phyloP scores from a whole-genome alignment of 2,329 filamentous ascomycete species.

The Xylariaceae sp. region DNA sequence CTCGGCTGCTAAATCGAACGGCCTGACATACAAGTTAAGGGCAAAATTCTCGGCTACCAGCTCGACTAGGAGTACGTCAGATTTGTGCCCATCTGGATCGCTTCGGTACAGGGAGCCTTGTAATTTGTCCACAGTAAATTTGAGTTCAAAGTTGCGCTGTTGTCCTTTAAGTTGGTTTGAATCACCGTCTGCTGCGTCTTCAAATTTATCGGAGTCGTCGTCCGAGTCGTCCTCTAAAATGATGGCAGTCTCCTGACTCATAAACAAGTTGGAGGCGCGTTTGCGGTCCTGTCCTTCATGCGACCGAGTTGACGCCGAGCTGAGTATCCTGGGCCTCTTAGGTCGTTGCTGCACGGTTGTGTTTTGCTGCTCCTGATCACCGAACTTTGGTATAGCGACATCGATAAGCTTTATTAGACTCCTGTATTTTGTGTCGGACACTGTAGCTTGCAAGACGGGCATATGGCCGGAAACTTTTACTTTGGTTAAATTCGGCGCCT shows the following conservation, averaged over 20 bases:
- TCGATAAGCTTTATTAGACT: constrained; percentile 95
- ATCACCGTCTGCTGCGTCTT: constrained; percentile 67
- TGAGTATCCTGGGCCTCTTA: constrained; percentile 54
- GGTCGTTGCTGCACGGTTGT: constrained; percentile 32
- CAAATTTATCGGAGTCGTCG: constrained; percentile 67
- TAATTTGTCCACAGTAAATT: constrained; percentile 92
- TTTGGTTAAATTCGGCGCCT: constrained; percentile 90
- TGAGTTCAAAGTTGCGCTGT: constrained; percentile 93
- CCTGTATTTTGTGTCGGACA: constrained; percentile 97
- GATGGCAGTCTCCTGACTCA: constrained; percentile 74
- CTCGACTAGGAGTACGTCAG: constrained; percentile 86
- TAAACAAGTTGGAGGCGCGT: constrained; percentile 73
- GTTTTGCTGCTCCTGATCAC: constrained; percentile 48
- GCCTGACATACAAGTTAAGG: constrained; percentile 84
- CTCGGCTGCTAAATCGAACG: constrained; percentile 92
- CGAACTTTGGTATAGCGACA: constrained; percentile 87
- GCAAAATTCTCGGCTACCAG: constrained; percentile 88
- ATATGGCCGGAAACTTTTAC: constrained; percentile 90
- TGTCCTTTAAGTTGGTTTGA: constrained; percentile 71
- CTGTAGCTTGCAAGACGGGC: constrained; percentile 86
- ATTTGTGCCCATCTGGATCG: constrained; percentile 75
- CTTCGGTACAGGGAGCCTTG: constrained; percentile 91
- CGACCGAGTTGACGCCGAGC: constrained; percentile 53
- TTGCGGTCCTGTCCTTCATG: constrained; percentile 58
- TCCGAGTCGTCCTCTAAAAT: constrained; percentile 78